phyloP scores from a whole-genome alignment of 768 basidiomycete genomes.

The Termitomyces sp. region DNA sequence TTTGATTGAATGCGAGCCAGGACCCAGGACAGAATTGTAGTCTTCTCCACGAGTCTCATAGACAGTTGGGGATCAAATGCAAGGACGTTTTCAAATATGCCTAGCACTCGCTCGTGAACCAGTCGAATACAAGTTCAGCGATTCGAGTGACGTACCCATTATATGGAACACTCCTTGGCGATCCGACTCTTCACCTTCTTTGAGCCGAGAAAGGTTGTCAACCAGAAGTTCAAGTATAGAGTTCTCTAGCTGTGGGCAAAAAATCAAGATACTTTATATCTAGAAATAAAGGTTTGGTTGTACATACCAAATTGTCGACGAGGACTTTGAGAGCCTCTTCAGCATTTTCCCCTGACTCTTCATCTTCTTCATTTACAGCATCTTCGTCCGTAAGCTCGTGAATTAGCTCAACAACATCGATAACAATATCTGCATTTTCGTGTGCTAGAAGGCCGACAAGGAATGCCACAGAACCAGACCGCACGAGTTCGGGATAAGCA shows the following conservation, averaged over 20 bases:
- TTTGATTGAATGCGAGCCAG: slow-evolving; percentile 68
- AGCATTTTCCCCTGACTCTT: slow-evolving; percentile 55
- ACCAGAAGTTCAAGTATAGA: slow-evolving; percentile 85
- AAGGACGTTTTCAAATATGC: slow-evolving; percentile 89
- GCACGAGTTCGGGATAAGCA: slow-evolving; percentile 87
- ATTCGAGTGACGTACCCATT: slow-evolving; percentile 44
- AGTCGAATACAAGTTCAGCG: neutral
- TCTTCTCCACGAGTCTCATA: slow-evolving; percentile 62
- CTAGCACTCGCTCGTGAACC: slow-evolving; percentile 26
- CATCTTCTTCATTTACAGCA: slow-evolving; percentile 70
- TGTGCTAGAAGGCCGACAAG: slow-evolving; percentile 87
- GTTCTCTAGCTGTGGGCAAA: slow-evolving; percentile 57
- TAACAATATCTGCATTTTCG: slow-evolving; percentile 96
- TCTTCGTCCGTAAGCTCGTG: slow-evolving; percentile 97
- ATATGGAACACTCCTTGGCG: slow-evolving; percentile 90
- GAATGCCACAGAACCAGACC: slow-evolving; percentile 60
- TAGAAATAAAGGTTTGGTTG: neutral
- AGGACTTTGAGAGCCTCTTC: slow-evolving; percentile 70
- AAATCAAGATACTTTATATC: slow-evolving; percentile 3
- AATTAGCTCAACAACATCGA: slow-evolving; percentile 88
- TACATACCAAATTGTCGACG: slow-evolving; percentile 68
- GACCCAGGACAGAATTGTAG: slow-evolving; percentile 74
- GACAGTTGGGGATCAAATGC: slow-evolving; percentile 80
- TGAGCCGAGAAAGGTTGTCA: slow-evolving; percentile 82
- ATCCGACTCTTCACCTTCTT: slow-evolving; percentile 88